phyloP scores from a whole-genome alignment of 2,329 filamentous ascomycete species.

The Daldinia sp. region DNA sequence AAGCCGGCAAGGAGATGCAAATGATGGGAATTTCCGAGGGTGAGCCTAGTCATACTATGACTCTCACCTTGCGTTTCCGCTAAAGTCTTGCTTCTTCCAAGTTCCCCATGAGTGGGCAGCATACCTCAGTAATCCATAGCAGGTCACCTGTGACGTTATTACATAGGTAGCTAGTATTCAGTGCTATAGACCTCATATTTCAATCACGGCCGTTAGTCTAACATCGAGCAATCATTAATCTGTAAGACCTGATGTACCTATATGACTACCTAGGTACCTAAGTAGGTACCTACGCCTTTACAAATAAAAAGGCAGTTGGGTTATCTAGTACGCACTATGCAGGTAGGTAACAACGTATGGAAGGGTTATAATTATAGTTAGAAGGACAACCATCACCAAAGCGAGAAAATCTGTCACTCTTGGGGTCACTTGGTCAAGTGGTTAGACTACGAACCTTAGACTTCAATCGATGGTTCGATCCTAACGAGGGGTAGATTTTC shows the following conservation, averaged over 20 bases:
- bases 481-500: constrained; percentile 1
- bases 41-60: background rate
- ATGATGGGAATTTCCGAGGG: too few species aligned
- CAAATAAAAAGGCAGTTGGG: too few species aligned
- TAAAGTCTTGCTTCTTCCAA: background rate
- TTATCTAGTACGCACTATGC: background rate
- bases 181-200: too few species aligned
- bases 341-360: background rate
- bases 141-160: background rate
- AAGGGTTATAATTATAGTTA: constrained; percentile 3
- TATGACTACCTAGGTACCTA: background rate
- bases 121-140: background rate
- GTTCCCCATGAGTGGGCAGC: background rate
- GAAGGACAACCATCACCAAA: background rate
- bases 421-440: constrained; percentile 1
- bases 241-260: too few species aligned
- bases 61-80: background rate
- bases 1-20: background rate
- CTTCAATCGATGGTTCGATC: constrained; percentile 9
- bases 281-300: too few species aligned
- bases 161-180: too few species aligned
- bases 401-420: background rate
- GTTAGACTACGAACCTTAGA: background rate
- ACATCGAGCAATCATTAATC: too few species aligned
- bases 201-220: too few species aligned